These are phyloP conservation scores for Fusarium siculi DNA, from an alignment of 2,329 filamentous ascomycete genomes.

Conservation along the genomic window DNA sequence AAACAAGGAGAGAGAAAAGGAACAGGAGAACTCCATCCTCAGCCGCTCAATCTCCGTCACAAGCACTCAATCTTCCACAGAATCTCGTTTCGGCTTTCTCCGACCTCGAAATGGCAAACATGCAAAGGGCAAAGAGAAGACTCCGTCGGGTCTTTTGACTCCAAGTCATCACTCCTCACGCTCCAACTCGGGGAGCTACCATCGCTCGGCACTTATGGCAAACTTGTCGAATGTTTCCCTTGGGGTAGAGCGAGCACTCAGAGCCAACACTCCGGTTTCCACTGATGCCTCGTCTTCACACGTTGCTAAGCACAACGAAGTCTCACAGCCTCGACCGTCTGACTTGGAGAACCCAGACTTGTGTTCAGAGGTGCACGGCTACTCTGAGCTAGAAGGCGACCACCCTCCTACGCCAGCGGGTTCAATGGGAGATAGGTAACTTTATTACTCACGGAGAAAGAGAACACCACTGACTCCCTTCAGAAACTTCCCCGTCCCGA, in stretches of 20 bases:
- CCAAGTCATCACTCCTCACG: constrained; percentile 43
- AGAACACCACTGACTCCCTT: not conserved
- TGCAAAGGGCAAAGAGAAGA: constrained; percentile 27
- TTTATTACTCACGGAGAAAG: fast-evolving
- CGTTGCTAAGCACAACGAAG: constrained; percentile 23
- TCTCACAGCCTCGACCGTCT: constrained; percentile 4
- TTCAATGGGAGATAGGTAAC: constrained; percentile 20
- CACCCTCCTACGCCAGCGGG: constrained; percentile 26
- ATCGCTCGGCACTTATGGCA: constrained; percentile 31
- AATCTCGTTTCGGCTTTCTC: constrained; percentile 58
- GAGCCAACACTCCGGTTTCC: not conserved
- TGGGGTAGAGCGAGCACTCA: not conserved
- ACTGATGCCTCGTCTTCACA: constrained; percentile 24
- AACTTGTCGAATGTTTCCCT: constrained; percentile 32
- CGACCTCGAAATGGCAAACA: constrained; percentile 49
- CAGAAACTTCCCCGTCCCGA: constrained; percentile 21
- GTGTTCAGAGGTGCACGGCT: constrained; percentile 29
- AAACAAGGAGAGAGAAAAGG: constrained; percentile 34
- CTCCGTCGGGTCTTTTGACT: constrained; percentile 41
- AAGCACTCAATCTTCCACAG: constrained; percentile 55
- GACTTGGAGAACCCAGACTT: constrained; percentile 20
- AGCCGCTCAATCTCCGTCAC: constrained; percentile 54
- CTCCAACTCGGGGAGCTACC: constrained; percentile 41
- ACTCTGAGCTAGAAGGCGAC: constrained; percentile 30
- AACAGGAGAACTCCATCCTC: constrained; percentile 37